Conservation (phyloP, 176 grass and related monocot genomes). For the Rhynchospora pubera region DNA sequence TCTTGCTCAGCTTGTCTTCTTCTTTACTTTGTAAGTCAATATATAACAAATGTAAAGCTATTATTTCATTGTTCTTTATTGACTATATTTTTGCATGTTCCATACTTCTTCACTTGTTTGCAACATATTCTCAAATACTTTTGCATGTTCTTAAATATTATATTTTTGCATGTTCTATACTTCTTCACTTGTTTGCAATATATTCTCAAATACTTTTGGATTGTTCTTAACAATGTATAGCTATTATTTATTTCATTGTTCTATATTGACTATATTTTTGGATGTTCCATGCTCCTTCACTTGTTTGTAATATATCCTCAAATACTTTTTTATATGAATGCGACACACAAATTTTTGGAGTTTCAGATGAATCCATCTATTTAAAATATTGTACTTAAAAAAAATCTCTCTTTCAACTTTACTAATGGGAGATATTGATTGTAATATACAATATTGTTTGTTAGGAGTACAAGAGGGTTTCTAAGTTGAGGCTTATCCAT, state of each 20-base stretch:
- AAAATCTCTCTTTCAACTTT: neutral
- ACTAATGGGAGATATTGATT: neutral
- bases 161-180: neutral
- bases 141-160: neutral
- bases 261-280: too few species aligned
- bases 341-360: neutral
- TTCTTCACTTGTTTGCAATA: neutral
- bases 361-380: neutral
- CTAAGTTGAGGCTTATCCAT: slow-evolving; percentile 53
- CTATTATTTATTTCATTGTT: too few species aligned
- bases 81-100: too few species aligned
- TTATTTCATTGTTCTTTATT: neutral
- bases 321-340: neutral
- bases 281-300: too few species aligned
- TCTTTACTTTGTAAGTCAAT: slow-evolving; percentile 70
- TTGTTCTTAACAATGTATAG: too few species aligned
- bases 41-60: neutral
- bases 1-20: slow-evolving; percentile 70
- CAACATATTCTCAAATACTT: too few species aligned
- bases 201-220: neutral
- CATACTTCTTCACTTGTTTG: too few species aligned
- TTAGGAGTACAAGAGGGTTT: slow-evolving; percentile 81
- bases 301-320: too few species aligned
- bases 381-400: neutral
- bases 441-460: slow-evolving; percentile 11